Evolutionary conservation across 352 stramenopile genomes (phyloP), one percentile per base, ranked within the genome.

Genomic region (Nothophytophthora sp.): DNA sequence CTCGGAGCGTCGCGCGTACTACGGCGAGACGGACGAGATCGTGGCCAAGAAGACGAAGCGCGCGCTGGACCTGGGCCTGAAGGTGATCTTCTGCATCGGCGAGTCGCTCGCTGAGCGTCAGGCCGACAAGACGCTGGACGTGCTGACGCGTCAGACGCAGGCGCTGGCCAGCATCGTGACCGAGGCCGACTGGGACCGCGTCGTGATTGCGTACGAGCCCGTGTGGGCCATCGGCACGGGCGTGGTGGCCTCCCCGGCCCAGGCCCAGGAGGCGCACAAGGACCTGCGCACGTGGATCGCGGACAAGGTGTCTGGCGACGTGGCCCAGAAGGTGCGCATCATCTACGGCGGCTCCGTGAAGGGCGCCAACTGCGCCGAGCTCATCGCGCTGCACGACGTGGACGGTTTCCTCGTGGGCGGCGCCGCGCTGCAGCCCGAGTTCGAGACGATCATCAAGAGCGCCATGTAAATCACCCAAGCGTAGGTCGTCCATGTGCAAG

Each of bases 161-260:
- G 89, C 84, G 4, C 69, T 96, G 30, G 73, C 84, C 46, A 76
- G 88, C 67, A 73, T 88, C n/a, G 77, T 98, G 36, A 74, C 55
- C 20, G 85, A 95, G 41, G 65, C 88, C 12, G 63, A 81, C 45
- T 84, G 72, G 72, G 44, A 64, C 16, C 65, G 63, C 41, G 62
- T 98, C 39, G 93, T 97, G n/a, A 90, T 98, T 57, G 95, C 92
- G 4, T 97, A 98, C 62, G 88, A 97, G 76, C 94, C 94, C 34
- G 96, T 98, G 51, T 98, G 94, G 94, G 94, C 94, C 46, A 98
- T 98, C 58, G 94, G 92, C 66, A 98, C 95, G 54, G 95, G 95
- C 23, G 77, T 97, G 18, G 95, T 92, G 23, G 93, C 92, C 23
- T 96, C 92, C 20, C 91, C 92, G 19, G 91, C 96, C 54, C 93